phyloP scores from a whole-genome alignment of 31 red algal species.

The Odonthalia washingtoniensis region DNA sequence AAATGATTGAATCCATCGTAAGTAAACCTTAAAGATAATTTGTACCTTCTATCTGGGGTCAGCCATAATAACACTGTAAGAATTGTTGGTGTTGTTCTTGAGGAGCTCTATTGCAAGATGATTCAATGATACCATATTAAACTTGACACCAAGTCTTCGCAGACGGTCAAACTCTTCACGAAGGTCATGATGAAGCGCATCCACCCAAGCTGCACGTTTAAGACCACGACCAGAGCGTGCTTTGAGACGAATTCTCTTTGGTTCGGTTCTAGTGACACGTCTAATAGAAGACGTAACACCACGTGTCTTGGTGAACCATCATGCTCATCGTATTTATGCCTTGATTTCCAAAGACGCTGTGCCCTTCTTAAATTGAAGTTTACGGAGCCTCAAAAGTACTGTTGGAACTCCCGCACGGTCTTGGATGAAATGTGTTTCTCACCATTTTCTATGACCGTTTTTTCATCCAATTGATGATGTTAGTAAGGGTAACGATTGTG shows the following conservation, averaged over 20 bases:
- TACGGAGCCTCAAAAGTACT: too few species aligned
- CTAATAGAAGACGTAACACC: neutral
- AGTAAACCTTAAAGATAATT: neutral
- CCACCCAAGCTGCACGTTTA: neutral
- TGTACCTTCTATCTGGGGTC: neutral
- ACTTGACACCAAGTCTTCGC: constrained; percentile 8
- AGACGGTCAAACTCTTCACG: constrained; percentile 9
- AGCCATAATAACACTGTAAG: neutral
- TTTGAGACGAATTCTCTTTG: neutral
- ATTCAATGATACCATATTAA: neutral
- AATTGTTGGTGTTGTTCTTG: neutral
- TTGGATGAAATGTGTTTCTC: too few species aligned
- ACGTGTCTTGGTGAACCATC: too few species aligned
- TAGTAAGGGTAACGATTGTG: too few species aligned
- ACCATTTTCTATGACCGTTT: too few species aligned
- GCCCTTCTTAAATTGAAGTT: too few species aligned
- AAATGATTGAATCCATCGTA: neutral
- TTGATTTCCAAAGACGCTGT: too few species aligned
- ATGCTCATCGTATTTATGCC: too few species aligned
- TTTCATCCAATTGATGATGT: too few species aligned
- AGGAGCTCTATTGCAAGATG: neutral
- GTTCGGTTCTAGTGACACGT: neutral
- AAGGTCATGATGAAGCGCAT: neutral
- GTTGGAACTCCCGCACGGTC: too few species aligned
- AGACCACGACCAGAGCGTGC: neutral